Percentiles rank a stretch among this genome's conserved stretches.
Evolutionary conservation across 1,139 yeast species (phyloP).

Genomic region (Kluyveromyces sp.): DNA sequence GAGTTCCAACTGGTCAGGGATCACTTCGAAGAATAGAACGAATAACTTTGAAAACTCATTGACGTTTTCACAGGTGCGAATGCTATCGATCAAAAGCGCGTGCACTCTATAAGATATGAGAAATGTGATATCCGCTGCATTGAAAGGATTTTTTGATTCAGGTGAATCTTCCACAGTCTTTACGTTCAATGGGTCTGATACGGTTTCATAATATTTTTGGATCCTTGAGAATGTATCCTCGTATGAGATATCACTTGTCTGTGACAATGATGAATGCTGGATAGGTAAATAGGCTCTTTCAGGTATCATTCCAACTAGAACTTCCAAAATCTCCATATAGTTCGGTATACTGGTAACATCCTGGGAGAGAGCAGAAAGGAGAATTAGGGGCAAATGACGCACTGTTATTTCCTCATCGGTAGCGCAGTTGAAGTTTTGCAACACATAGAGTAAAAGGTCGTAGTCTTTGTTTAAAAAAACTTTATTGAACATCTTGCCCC

Average conservation of each 20-base stretch:
- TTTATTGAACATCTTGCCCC: conserved; percentile 53
- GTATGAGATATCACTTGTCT: conserved; percentile 11
- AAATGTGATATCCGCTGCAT: conserved; percentile 39
- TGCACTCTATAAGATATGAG: conserved; percentile 35
- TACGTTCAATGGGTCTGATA: conserved; percentile 14
- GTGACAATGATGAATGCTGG: conserved; percentile 31
- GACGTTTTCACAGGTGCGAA: conserved; percentile 13
- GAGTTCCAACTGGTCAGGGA: conserved; percentile 36
- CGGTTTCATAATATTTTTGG: conserved; percentile 27
- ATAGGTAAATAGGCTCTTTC: conserved; percentile 49
- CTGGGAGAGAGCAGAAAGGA: conserved; percentile 39
- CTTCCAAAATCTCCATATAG: conserved; percentile 27
- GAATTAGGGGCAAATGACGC: conserved; percentile 64
- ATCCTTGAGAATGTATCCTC: conserved; percentile 28
- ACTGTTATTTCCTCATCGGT: conserved; percentile 82
- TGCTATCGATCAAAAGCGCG: conserved; percentile 30
- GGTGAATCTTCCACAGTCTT: conserved; percentile 11
- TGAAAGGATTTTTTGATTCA: conserved; percentile 35
- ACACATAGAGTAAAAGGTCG: conserved; percentile 48
- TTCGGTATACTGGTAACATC: conserved; percentile 4
- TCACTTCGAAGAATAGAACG: conserved; percentile 37
- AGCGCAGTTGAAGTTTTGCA: conserved; percentile 55
- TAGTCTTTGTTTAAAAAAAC: conserved; percentile 29
- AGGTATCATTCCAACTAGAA: conserved; percentile 45
- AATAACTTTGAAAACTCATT: conserved; percentile 36